Conservation (phyloP, 2,329 filamentous ascomycete species). For the Penicillium aurantiogriseum region DNA sequence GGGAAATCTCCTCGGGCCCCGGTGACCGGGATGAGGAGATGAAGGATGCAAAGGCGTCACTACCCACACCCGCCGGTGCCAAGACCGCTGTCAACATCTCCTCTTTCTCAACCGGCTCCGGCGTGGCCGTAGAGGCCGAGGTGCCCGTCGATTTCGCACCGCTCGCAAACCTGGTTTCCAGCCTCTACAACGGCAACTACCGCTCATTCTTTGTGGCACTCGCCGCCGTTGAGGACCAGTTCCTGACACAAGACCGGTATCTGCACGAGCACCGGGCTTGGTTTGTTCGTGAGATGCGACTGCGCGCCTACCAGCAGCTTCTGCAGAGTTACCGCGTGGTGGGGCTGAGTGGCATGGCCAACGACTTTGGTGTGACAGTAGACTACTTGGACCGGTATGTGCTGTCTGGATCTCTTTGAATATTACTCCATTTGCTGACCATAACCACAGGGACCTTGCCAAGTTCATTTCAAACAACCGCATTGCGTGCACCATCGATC, state of each 20-base stretch:
- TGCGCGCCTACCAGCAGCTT: constrained; percentile 93
- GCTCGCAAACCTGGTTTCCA: constrained; percentile 82
- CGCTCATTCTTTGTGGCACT: constrained; percentile 89
- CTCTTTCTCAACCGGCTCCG: constrained; percentile 68
- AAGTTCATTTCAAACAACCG: constrained; percentile 95
- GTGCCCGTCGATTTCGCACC: constrained; percentile 83
- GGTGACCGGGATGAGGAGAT: constrained; percentile 74
- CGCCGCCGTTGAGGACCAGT: constrained; percentile 86
- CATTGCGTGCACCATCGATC: constrained; percentile 95
- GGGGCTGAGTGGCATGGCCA: constrained; percentile 94
- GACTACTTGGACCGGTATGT: constrained; percentile 90
- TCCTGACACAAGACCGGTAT: constrained; percentile 91
- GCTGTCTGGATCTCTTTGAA: neutral
- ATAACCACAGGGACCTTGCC: constrained; percentile 71
- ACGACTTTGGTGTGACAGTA: constrained; percentile 93
- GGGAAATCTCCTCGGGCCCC: constrained; percentile 76
- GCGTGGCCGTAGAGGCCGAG: constrained; percentile 71
- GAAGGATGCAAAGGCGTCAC: constrained; percentile 59
- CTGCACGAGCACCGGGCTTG: constrained; percentile 92
- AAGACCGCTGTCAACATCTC: constrained; percentile 84
- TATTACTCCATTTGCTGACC: constrained; percentile 10
- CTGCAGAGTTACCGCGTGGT: constrained; percentile 97
- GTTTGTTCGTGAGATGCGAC: constrained; percentile 98
- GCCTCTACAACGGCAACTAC: constrained; percentile 91
- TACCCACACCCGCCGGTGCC: constrained; percentile 51